These are phyloP conservation scores for Elsinoe fawcettii DNA, from an alignment of 2,329 filamentous ascomycete genomes.

Conservation along the genomic window DNA sequence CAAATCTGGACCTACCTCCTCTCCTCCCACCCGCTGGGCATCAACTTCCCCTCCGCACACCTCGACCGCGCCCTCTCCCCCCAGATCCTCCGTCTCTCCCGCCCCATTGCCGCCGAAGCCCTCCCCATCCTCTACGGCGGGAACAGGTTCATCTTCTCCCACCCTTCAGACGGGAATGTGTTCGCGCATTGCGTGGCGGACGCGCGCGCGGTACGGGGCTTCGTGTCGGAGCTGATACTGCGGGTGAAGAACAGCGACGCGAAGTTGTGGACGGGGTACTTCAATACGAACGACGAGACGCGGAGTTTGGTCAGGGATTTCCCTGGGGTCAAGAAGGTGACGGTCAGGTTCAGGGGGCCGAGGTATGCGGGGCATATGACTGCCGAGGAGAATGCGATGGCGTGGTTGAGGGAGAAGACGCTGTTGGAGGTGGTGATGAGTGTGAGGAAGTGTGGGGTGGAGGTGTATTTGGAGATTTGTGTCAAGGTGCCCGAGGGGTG, in stretches of 20 bases:
- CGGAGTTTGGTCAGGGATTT: constrained; percentile 29
- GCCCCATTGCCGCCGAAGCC: constrained; percentile 28
- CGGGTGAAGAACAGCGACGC: constrained; percentile 29
- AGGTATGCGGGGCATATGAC: constrained; percentile 25
- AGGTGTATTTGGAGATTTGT: constrained; percentile 15
- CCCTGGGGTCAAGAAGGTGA: constrained; percentile 26
- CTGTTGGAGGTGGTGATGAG: constrained; percentile 17
- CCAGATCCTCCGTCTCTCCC: constrained; percentile 27
- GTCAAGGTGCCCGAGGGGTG: constrained; percentile 13
- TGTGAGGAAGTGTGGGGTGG: constrained; percentile 17
- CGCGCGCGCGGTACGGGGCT: constrained; percentile 18
- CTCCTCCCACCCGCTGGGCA: constrained; percentile 21
- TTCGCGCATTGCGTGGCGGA: constrained; percentile 29
- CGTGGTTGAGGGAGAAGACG: constrained; percentile 17
- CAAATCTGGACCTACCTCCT: constrained; percentile 29
- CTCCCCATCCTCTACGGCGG: constrained; percentile 29
- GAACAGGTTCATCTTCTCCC: constrained; percentile 30
- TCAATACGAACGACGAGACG: constrained; percentile 25
- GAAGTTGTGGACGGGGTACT: constrained; percentile 32
- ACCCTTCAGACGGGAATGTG: constrained; percentile 33
- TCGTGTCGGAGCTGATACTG: constrained; percentile 23
- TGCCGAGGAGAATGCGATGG: constrained; percentile 16
- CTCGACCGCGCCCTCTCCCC: constrained; percentile 21
- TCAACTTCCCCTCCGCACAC: constrained; percentile 25
- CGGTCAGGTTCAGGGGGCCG: constrained; percentile 27